Base-by-base conservation (phyloP, 2,329 filamentous ascomycete species). In the Fusarium sp. region DNA sequence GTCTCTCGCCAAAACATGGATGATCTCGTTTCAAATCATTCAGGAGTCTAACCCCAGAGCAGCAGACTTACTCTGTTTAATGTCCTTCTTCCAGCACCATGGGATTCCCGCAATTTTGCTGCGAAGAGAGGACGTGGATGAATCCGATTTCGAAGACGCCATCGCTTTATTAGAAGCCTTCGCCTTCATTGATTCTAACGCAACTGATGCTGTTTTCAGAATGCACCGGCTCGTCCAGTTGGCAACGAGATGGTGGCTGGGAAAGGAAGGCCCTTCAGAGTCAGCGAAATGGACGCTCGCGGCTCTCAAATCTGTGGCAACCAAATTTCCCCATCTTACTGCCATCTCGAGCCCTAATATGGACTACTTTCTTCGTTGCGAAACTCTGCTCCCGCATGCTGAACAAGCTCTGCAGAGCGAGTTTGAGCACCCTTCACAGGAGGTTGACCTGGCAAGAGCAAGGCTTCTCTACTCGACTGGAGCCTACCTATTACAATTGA, bases 11-110 rank as follows among this genome's bases (percentile, higher is more conserved):
- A 53, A 34, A 11, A 53, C 39, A 7, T 53, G 50, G 39, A 53
- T 44, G 19, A 9, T 53, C 13, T 53, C 39, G 9, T 53, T 53
- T 11, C 28, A 53, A 36, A 10, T 5, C 15, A 36, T 53, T 6
- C 28, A 15, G n/a, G 39, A 53, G 5, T 43, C 50, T 7, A 53
- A 44, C 6, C 28, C 5, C 6, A 34, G 50, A 44, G 50, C 50
- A 6, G 40, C 50, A 6, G 38, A 44, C n/a, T 10, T 53, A 4
- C 22, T 53, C 14, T 53, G 21, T 26, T 6, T 53, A 3, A 53
- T 53, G 26, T 19, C 50, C 5, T 53, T 53, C 21, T 34, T 44
- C 19, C 50, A 53, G 10, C 39, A 53, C 17, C 50, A 53, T 10
- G 28, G 21, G 8, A 38, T 44, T 11, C 39, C 50, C 4, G 10